Conservation (phyloP, 257 asterid species). For the Solanum megistacrolobum region DNA sequence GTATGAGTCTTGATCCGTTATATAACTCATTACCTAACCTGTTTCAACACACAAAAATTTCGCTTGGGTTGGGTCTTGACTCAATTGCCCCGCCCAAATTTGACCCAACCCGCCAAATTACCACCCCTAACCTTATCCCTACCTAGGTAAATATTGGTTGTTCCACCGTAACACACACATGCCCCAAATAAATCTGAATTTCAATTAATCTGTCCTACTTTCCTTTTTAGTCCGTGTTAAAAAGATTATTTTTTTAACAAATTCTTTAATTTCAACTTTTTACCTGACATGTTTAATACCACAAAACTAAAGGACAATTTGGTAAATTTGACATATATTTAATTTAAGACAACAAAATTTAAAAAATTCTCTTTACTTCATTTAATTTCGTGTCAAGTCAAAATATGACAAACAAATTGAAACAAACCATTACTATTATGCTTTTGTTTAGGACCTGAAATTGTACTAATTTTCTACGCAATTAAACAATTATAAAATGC, state of each 20-base stretch:
- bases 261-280: background rate
- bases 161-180: background rate
- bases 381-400: background rate
- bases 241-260: background rate
- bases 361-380: no score
- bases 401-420: background rate
- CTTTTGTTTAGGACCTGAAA: background rate
- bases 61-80: no score
- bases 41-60: no score
- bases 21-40: no score
- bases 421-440: background rate
- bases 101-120: no score
- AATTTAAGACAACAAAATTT: no score
- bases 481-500: background rate
- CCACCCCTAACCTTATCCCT: no score
- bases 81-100: no score
- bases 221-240: background rate
- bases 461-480: background rate
- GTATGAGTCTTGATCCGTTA: no score
- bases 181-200: background rate
- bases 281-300: background rate
- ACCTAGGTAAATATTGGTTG: background rate
- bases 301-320: background rate
- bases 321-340: background rate
- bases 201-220: background rate